Evolutionary conservation across 2,329 filamentous ascomycete species (phyloP).

Genomic region (Fusarium falciforme): DNA sequence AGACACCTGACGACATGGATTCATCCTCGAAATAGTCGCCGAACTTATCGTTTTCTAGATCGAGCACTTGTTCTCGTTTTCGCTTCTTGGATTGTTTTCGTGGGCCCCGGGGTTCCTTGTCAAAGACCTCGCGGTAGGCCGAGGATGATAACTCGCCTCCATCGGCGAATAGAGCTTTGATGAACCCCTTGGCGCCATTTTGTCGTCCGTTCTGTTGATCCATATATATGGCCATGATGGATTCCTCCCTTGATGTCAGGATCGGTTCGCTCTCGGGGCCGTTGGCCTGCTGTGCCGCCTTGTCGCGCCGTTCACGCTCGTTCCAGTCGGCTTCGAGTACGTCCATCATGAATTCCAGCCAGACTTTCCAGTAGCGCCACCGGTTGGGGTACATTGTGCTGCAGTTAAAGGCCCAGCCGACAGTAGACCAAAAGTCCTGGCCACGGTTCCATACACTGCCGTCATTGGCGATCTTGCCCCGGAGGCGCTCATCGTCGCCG

Average conservation of each 20-base stretch:
- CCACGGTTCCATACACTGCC: conserved; percentile 79
- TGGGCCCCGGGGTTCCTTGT: conserved; percentile 65
- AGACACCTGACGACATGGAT: conserved; percentile 58
- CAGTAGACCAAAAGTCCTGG: conserved; percentile 87
- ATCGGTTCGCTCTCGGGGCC: conserved; percentile 39
- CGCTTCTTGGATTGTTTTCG: conserved; percentile 59
- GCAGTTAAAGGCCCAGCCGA: conserved; percentile 96
- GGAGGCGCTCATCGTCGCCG: conserved; percentile 64
- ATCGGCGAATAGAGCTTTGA: conserved; percentile 76
- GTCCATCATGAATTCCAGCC: conserved; percentile 84
- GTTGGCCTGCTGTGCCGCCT: conserved; percentile 43
- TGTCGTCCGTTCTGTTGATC: conserved; percentile 58
- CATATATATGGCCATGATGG: conserved; percentile 72
- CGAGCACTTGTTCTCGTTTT: conserved; percentile 60
- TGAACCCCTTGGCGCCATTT: conserved; percentile 63
- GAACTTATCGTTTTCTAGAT: conserved; percentile 70
- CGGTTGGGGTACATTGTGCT: conserved; percentile 76
- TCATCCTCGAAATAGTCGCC: conserved; percentile 72
- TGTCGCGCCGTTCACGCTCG: conserved; percentile 65
- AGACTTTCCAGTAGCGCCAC: conserved; percentile 85
- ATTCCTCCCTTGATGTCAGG: conserved; percentile 56
- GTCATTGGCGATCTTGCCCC: conserved; percentile 69
- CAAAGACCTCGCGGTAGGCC: conserved; percentile 75
- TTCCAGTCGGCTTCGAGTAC: conserved; percentile 78
- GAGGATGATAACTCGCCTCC: conserved; percentile 64